A percentile compares a stretch with the other conserved stretches of the same genome.
Conservation (phyloP, 768 basidiomycete species). For the Trametes coccinea region DNA sequence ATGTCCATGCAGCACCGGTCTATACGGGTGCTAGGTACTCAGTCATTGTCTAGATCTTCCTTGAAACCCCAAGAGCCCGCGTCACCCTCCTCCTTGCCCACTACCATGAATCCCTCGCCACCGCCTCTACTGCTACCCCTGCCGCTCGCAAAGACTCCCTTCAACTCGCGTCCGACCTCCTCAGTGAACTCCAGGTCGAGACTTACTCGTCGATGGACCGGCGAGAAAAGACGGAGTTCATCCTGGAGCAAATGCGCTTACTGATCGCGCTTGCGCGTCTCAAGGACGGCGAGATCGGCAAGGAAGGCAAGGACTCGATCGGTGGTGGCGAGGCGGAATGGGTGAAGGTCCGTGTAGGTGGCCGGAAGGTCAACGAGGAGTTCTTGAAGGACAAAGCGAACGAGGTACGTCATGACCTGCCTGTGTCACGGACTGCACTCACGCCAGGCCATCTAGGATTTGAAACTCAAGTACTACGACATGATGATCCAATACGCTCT, state of each 20-base stretch:
- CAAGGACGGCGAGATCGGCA: constrained; percentile 67
- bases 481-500: constrained; percentile 96
- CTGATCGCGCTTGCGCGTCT: constrained; percentile 73
- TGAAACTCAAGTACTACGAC: constrained; percentile 95
- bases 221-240: constrained; percentile 96
- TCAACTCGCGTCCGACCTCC: constrained; percentile 85
- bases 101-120: constrained; percentile 76
- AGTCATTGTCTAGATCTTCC: constrained; percentile 67
- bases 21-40: neutral
- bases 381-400: constrained; percentile 89
- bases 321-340: constrained; percentile 86
- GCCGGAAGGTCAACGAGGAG: constrained; percentile 90
- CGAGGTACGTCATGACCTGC: constrained; percentile 52
- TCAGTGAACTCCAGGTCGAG: constrained; percentile 96
- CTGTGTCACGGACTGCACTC: neutral
- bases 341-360: constrained; percentile 89
- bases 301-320: constrained; percentile 56
- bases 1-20: constrained; percentile 27
- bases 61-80: constrained; percentile 94
- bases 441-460: constrained; percentile 53
- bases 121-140: constrained; percentile 40
- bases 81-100: constrained; percentile 85
- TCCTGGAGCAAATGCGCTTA: constrained; percentile 96
- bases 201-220: constrained; percentile 99
- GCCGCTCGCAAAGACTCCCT: constrained; percentile 60